Evolutionary conservation across 129 eudicot genomes (phyloP), one percentile per base, ranked within the genome.

Genomic region (Centaurea solstitialis): DNA sequence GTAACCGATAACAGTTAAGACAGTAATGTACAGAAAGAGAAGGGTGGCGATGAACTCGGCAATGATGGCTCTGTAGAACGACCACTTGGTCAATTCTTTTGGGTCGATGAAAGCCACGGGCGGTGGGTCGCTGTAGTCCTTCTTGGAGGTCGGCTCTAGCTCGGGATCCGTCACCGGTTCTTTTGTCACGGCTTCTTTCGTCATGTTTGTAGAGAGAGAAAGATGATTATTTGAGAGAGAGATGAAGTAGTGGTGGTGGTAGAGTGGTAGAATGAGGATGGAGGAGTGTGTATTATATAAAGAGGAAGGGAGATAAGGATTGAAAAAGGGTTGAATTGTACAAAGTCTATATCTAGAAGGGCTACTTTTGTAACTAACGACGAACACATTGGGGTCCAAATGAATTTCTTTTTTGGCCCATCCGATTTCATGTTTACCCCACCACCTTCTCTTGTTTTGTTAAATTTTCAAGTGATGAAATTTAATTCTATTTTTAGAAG

Each of bases 121-220:
- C n/a, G 91, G 91, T 30, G 91, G 94, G 23, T 87, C 91, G 22
- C 81, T 86, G 85, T 90, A 87, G 88, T 90, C 94, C 77, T 90
- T 90, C n/a, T 78, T 85, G 41, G 87, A 47, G 7, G 79, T 73
- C 3, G 94, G 84, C 1, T 85, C 91, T 0, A 79, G 73, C 74
- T 90, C 90, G 24, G 79, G 22, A 0, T 57, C 65, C 22, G 65
- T 57, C 22, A 17, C 65, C 65, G 22, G 80, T 50, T 85, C 85
- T 24, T 81, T 73, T 83, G 87, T 76, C 75, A 24, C 30, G 1
- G 30, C 1, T 26, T 26, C 30, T 24, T 81, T 73, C 85, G 87
- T 76, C 75, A 24, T 75, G 8, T 47, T 17, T 7, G 8, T 22
- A 38, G 75, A 71, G 30, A 71, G 59, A 38, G 59, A 38, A n/a